These are phyloP conservation scores for Delphinella strobiligena DNA, from an alignment of 2,329 filamentous ascomycete genomes.

Conservation along the genomic window DNA sequence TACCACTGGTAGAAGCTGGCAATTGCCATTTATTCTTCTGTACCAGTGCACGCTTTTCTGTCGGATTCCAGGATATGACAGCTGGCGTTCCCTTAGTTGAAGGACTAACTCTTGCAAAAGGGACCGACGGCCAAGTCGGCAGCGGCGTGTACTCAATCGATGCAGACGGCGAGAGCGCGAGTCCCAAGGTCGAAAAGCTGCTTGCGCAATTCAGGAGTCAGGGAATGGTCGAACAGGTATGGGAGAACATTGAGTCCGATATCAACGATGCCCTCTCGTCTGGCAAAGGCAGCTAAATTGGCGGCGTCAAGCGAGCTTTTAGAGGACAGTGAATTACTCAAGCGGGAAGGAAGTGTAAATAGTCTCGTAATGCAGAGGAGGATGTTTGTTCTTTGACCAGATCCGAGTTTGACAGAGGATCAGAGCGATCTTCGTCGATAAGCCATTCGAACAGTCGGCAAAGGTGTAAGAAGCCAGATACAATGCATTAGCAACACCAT, in stretches of 20 bases:
- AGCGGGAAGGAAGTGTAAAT: too few species aligned
- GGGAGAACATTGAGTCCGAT: conserved; percentile 16
- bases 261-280: conserved; percentile 11
- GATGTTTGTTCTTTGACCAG: too few species aligned
- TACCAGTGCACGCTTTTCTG: conserved; percentile 23
- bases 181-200: conserved; percentile 15
- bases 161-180: conserved; percentile 17
- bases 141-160: conserved; percentile 24
- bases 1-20: conserved; percentile 20
- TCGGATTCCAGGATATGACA: conserved; percentile 8
- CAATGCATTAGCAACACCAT: too few species aligned
- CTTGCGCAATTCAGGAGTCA: conserved; percentile 20
- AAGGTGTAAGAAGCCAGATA: too few species aligned
- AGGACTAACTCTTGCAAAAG: conserved; percentile 11
- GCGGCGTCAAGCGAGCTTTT: too few species aligned
- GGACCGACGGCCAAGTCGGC: conserved; percentile 18
- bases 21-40: conserved; percentile 24
- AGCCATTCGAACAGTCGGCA: too few species aligned
- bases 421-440: too few species aligned
- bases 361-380: too few species aligned
- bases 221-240: conserved; percentile 21
- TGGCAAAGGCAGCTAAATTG: too few species aligned
- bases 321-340: too few species aligned
- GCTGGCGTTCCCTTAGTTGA: conserved; percentile 13
- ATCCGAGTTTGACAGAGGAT: too few species aligned